phyloP scores from a whole-genome alignment of 2,329 filamentous ascomycete genomes.

The Teratosphaeria zuluensis region DNA sequence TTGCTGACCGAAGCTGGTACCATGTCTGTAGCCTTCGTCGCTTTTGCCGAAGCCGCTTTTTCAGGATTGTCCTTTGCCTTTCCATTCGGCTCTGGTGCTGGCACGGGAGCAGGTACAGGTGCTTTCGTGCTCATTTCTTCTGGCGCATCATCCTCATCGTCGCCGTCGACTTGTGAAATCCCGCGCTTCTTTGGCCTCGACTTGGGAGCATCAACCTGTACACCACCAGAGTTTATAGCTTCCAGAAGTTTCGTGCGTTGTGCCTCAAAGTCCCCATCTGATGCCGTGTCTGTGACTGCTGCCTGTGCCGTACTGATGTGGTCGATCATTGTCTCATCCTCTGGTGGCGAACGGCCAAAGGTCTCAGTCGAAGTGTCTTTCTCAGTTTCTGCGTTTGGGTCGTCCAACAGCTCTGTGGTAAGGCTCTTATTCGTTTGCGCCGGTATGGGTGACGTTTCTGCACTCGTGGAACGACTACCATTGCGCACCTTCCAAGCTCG shows the following conservation, averaged over 20 bases:
- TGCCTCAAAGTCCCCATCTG: conserved; percentile 29
- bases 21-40: conserved; percentile 3
- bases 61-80: background rate
- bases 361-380: conserved; percentile 2
- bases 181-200: background rate
- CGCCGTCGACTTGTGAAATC: conserved; percentile 2
- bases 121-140: conserved; percentile 11
- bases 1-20: conserved; percentile 15
- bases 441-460: background rate
- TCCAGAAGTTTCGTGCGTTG: conserved; percentile 43
- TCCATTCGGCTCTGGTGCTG: background rate
- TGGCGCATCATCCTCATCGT: conserved; percentile 10
- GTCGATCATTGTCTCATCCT: background rate
- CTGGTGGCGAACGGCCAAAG: background rate
- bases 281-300: background rate
- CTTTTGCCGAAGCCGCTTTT: background rate
- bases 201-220: conserved; percentile 32
- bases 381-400: background rate
- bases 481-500: conserved; percentile 9
- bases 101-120: background rate
- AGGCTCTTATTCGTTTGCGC: background rate
- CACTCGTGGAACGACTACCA: background rate
- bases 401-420: background rate
- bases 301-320: background rate
- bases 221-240: conserved; percentile 42